Percentiles rank a stretch among this genome's conserved stretches.
Evolutionary conservation across 2,329 filamentous ascomycete genomes (phyloP).

Genomic region (Xylaria multiplex): DNA sequence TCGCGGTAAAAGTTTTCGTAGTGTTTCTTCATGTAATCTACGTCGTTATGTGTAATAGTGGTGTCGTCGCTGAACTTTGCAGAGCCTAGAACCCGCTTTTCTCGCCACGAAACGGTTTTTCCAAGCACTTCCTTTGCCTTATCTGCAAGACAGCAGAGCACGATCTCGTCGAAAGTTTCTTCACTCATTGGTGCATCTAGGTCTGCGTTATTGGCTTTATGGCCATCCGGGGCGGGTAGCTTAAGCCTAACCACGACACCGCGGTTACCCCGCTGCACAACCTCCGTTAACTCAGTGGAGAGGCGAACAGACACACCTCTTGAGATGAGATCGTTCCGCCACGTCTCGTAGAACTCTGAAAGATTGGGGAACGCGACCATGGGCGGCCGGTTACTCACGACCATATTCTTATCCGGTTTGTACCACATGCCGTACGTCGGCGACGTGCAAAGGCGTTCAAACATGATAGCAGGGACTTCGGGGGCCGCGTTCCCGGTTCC

Average conservation of each 20-base stretch:
- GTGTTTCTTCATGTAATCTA: constrained; percentile 71
- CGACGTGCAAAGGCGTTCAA: constrained; percentile 50
- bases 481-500: constrained; percentile 50
- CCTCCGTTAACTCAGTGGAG: constrained; percentile 62
- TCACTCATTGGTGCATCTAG: constrained; percentile 54
- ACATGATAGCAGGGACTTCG: constrained; percentile 49
- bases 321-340: constrained; percentile 59
- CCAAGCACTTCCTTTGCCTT: constrained; percentile 70
- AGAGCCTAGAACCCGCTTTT: constrained; percentile 74
- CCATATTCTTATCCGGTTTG: constrained; percentile 49
- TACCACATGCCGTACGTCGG: constrained; percentile 70
- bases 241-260: constrained; percentile 60
- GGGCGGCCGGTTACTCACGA: constrained; percentile 60
- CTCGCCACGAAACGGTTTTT: constrained; percentile 66
- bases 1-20: constrained; percentile 71
- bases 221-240: constrained; percentile 48
- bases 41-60: constrained; percentile 74
- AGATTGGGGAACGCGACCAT: constrained; percentile 69
- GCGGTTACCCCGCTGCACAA: constrained; percentile 59
- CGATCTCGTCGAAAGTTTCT: constrained; percentile 72
- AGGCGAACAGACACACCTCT: constrained; percentile 63
- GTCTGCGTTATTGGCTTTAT: constrained; percentile 49
- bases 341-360: constrained; percentile 63
- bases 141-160: constrained; percentile 73
- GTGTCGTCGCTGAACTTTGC: constrained; percentile 77